Base-by-base conservation (phyloP, 176 grass and related monocot species). In the Aegilops tauschii region DNA sequence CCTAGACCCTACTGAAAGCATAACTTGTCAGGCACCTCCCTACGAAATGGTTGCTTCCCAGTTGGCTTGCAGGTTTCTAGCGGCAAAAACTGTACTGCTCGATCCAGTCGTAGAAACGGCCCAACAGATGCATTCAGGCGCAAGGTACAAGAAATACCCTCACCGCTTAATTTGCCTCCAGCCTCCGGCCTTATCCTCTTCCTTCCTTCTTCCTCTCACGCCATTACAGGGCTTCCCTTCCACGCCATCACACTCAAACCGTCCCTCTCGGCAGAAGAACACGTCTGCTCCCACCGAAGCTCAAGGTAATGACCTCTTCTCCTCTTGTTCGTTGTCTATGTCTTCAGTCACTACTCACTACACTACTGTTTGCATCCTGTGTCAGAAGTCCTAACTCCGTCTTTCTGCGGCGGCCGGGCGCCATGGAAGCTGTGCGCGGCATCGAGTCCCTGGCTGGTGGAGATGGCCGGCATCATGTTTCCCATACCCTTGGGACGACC, bases 401-500 rank as follows among this genome's bases (percentile, higher is more conserved):
- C 49, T 18, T 76, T 61, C 36, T 17, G 44, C 44, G 44, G 44
- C 44, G 9, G 9, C 9, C 9, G 0, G 11, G 44, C 40, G 40
- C 8, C 63, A 88, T 88, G 86, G 54, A 88, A 1, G 65, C 20
- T 49, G 63, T 69, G 67, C 80, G 3, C 18, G 42, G 80, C 31
- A 35, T 84, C 65, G 80, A 77, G 42, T 76, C 85, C 72, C 76
- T 65, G 34, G 73, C 78, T 40, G 39, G 79, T 16, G 87, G 71
- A 31, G 89, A 82, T 34, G 76, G 31, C 61, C 72, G 27, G 28
- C 65, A 40, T 70, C 71, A 91, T 70, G 72, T 90, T 86, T 79
- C 80, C 21, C 89, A 66, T 56, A 78, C 84, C 36, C 80, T 98
- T 65, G 90, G 88, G 25, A 93, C 93, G 9, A 90, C 91, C 58